Evolutionary conservation across 1,284 basidiomycete species (phyloP).

Genomic region (Naganishia cerealis): DNA sequence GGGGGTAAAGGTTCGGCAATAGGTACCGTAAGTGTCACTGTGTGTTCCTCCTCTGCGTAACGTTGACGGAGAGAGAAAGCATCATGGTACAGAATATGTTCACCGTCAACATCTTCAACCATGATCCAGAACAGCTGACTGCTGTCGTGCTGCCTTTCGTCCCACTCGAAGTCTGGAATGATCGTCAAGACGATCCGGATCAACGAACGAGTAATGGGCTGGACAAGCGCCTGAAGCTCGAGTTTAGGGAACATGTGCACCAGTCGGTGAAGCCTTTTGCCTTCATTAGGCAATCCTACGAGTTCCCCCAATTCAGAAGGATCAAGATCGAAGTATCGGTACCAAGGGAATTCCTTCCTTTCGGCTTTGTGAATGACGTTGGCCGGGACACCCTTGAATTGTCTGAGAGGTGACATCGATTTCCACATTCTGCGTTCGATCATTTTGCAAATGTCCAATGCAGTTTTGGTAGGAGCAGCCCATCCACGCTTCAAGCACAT

Average conservation of each 20-base stretch:
- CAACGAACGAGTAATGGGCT: conserved; percentile 85
- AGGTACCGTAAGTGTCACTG: conserved; percentile 87
- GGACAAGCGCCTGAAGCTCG: conserved; percentile 87
- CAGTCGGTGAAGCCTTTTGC: conserved; percentile 85
- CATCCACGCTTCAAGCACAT: conserved; percentile 98
- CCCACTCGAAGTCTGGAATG: conserved; percentile 95
- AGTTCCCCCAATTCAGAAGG: conserved; percentile 89
- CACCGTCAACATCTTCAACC: conserved; percentile 96
- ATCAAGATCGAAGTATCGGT: conserved; percentile 88
- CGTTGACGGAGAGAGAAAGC: conserved; percentile 85
- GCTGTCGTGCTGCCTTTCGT: conserved; percentile 84
- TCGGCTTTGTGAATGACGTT: conserved; percentile 91
- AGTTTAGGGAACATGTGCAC: conserved; percentile 96
- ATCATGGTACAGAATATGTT: conserved; percentile 91
- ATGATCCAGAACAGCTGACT: conserved; percentile 89
- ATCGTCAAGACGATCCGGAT: conserved; percentile 86
- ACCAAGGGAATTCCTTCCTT: conserved; percentile 98
- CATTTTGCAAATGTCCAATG: conserved; percentile 96
- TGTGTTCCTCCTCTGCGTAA: conserved; percentile 91
- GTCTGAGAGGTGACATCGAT: conserved; percentile 93
- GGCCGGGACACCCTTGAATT: conserved; percentile 84
- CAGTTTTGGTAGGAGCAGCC: conserved; percentile 87
- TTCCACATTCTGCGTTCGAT: conserved; percentile 92
- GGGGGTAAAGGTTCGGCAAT: conserved; percentile 97
- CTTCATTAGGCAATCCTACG: conserved; percentile 88